Base-by-base conservation (phyloP, 768 basidiomycete genomes). In the Phlebiopsis flavidoalba region DNA sequence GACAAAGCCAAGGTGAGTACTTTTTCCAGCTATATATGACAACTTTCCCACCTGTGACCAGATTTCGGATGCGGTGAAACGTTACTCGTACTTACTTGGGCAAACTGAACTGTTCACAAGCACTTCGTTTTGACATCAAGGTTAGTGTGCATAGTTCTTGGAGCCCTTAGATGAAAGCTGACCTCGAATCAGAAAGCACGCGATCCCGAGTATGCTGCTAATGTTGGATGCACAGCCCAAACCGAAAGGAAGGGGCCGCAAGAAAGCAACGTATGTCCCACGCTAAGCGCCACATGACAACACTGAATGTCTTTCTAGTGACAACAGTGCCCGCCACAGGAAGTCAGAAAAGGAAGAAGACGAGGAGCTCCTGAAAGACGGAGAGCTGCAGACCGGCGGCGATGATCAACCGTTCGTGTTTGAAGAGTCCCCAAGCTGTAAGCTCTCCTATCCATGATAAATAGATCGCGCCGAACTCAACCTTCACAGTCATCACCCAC, bases 341-440 rank as follows among this genome's bases (percentile, higher is more conserved):
- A 97, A 95, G 73, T 95, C 93, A 0, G 97, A 99, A 74, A 97
- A 97, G 74, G 97, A 99, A 69, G 97, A 98, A 72, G 97, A 98
- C 58, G 95, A 96, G 64, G 96, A 99, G 74, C 68, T 99, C 68
- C 74, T 98, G 46, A 91, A 94, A 69, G 92, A 92, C 51, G 89
- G 88, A 7, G 91, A 93, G 65, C 79, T 86, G 40, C 89, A 84
- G 17, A 85, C 83, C 8, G 89, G 87, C 60, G 92, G 91, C 2
- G 86, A 88, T 64, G 94, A 97, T 66, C 90, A 95, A 62, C 91
- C 95, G 0, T 93, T 86, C 65, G 93, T 98, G 4, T 99, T 98
- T 61, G 95, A 98, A 69, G 87, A 94, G 65, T 95, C 93, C 0
- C 95, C 95, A 0, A 87, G 85, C 67, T 98, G 95, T 98, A 63